Evolutionary conservation across 768 basidiomycete genomes (phyloP), one percentile per base, ranked within the genome.

Genomic region (Collybiopsis luxurians): DNA sequence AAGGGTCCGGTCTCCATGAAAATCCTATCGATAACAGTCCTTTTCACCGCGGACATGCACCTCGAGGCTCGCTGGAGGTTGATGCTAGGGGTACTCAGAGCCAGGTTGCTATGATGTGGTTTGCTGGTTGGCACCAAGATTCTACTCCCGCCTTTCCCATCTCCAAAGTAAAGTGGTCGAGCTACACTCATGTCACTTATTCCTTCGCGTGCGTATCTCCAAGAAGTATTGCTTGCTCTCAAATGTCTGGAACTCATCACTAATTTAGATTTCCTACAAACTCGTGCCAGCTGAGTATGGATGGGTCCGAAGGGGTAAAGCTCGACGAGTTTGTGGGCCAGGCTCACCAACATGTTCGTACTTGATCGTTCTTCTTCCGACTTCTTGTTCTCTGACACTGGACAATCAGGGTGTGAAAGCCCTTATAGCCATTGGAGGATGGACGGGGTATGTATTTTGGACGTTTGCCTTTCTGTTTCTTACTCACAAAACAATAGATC

Each of bases 181-280:
- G 79, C 69, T 91, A 90, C 70, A 89, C 81, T 3, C 76, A 82
- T 56, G 68, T 89, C 60, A 81, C 82, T 9, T 92, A 87, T 69
- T 79, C 89, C 3, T 89, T 90, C 60, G 88, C 85, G 87, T 81
- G 64, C 72, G 85, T 45, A 36, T 19, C 44, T 28, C 12, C n/a
- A n/a, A n/a, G 12, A 19, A 5, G 26, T n/a, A 11, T n/a, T 7
- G 24, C n/a, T 44, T 6, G 7, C 48, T 0, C 28, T 48, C 31
- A 49, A 9, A 12, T n/a, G 50, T 12, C 45, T 54, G 42, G 5
- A 12, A 40, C 51, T 40, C 6, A 5, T 34, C 31, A 6, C 13
- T 34, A 34, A 15, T 9, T 6, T 27, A 78, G 77, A 21, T 68
- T 70, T 56, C 76, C 78, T 6, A 74, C 74, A 1, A 72, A 76